phyloP scores from a whole-genome alignment of 192 early-diverging fungal genomes.

The Lunasporangiospora selenospora region DNA sequence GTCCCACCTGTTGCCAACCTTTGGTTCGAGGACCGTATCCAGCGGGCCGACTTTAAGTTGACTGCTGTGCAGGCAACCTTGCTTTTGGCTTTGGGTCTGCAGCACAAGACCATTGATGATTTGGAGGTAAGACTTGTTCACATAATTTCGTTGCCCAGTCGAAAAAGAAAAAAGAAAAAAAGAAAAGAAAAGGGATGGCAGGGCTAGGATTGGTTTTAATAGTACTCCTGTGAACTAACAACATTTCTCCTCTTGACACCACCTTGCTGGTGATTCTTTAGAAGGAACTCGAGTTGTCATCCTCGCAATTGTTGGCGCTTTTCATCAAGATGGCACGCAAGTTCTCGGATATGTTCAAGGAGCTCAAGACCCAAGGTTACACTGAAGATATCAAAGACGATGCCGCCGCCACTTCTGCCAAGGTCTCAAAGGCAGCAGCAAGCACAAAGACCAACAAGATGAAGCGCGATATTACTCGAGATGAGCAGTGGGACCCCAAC shows the following conservation, averaged over 20 bases:
- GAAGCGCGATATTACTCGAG: slow-evolving; percentile 67
- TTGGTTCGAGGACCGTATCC: slow-evolving; percentile 77
- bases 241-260: no score
- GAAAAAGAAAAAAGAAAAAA: no score
- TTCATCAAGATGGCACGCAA: slow-evolving; percentile 96
- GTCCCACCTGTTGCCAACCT: slow-evolving; percentile 80
- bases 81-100: slow-evolving; percentile 88
- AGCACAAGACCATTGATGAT: slow-evolving; percentile 91
- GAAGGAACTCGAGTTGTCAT: slow-evolving; percentile 84
- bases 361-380: slow-evolving; percentile 63
- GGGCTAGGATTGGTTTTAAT: not conserved
- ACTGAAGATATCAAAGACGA: slow-evolving; percentile 45
- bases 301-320: slow-evolving; percentile 88
- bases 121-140: slow-evolving; percentile 55
- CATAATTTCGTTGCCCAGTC: no score
- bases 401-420: slow-evolving; percentile 43
- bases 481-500: slow-evolving; percentile 88
- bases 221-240: no score
- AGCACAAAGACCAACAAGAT: slow-evolving; percentile 44
- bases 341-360: slow-evolving; percentile 70
- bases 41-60: slow-evolving; percentile 64
- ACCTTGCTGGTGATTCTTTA: slow-evolving; percentile 22
- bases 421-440: slow-evolving; percentile 20
- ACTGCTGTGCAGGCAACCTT: slow-evolving; percentile 89
- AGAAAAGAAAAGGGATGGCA: no score